These are phyloP conservation scores for Nakazawaea ambrosiae DNA, from an alignment of 805 yeast genomes.

Conservation along the genomic window DNA sequence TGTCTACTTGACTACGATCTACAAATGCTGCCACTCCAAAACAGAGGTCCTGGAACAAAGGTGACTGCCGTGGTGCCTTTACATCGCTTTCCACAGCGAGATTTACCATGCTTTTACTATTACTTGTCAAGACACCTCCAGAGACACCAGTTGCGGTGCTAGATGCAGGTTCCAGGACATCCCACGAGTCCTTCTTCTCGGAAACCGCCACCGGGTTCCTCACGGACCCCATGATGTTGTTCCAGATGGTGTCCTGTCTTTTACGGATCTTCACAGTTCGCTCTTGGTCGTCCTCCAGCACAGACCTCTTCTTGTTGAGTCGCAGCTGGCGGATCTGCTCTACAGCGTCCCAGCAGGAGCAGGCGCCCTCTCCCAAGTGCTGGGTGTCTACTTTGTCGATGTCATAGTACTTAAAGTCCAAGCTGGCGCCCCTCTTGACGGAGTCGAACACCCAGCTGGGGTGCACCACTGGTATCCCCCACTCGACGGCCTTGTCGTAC, in stretches of 20 bases:
- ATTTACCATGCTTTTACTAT: background rate
- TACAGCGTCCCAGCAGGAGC: conserved; percentile 24
- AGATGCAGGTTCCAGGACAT: background rate
- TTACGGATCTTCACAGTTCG: conserved; percentile 9
- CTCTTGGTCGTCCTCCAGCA: conserved; percentile 4
- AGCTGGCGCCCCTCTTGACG: conserved; percentile 34
- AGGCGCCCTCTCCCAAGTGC: conserved; percentile 17
- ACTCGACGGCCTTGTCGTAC: conserved; percentile 43
- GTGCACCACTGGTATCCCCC: conserved; percentile 45
- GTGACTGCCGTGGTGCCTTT: background rate
- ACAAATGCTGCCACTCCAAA: background rate
- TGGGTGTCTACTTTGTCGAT: conserved; percentile 17
- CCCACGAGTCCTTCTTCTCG: background rate
- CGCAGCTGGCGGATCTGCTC: conserved; percentile 4
- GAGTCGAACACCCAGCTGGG: conserved; percentile 45
- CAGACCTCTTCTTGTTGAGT: background rate
- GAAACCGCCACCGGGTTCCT: background rate
- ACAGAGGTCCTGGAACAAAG: background rate
- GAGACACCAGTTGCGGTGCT: no score
- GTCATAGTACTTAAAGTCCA: conserved; percentile 34
- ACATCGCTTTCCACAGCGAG: background rate
- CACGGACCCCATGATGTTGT: conserved; percentile 10
- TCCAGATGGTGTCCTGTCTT: conserved; percentile 10
- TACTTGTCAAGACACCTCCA: no score
- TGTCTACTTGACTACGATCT: conserved; percentile 11